Base-by-base conservation (phyloP, 805 yeast genomes). In the Ogataea sp. region DNA sequence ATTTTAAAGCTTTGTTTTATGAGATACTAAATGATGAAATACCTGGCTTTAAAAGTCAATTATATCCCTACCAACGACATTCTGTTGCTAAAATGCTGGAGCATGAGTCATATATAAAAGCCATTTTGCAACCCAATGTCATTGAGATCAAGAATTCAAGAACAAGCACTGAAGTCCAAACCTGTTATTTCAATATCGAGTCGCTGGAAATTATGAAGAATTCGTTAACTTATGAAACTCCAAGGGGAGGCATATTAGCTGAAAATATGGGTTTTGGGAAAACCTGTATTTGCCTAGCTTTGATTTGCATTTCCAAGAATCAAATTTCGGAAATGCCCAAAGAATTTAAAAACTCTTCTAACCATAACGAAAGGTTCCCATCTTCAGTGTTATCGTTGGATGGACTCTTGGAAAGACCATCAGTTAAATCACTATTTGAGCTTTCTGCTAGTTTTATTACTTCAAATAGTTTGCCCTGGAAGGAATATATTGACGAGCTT, bases 231-330 rank as follows among this genome's bases (percentile, higher is more conserved):
- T 75, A 66, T 45, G 48, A 48, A 13, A 59, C 76, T 2, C 78
- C 83, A 0, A 59, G 71, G 46, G 83, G 83, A 16, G 84, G 83
- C 0, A 74, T 78, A 5, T 53, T 78, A 14, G 83, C 83, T 1
- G 84, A 78, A 42, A 77, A 76, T 65, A 78, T 78, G 83, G 84
- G 84, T 1, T 58, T 77, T 30, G 84, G 84, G 0, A 78, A 78
- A 50, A 78, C 84, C 0, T 65, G 76, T 36, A 77, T 78, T 5
- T 75, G 81, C 47, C 55, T 78, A 21, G 73, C 79, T 3, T 58
- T 78, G 36, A 66, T 81, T 1, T 71, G 81, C 45, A 48, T 71
- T 7, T 70, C 87, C 0, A 75, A 71, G 45, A 59, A 55, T 47
- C 82, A 80, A 36, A 50, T 69, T 2, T 66, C 83, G 0, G 55